A percentile compares a stretch with the other conserved stretches of the same genome.
Conservation (phyloP, 2,329 filamentous ascomycete species). For the Phaeosphaeria sp. region DNA sequence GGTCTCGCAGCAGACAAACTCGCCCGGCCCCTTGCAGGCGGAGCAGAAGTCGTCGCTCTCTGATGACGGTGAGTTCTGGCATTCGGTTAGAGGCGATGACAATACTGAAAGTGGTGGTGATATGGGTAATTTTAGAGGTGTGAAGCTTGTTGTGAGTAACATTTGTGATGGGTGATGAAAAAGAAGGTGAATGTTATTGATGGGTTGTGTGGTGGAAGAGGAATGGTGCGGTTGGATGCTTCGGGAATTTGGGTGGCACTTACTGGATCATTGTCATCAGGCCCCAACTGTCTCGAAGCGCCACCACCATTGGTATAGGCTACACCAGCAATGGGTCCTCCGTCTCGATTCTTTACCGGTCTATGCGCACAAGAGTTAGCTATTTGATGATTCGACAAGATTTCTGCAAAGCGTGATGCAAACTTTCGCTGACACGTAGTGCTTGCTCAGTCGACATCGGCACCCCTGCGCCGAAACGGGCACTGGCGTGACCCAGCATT, state of each 20-base stretch:
- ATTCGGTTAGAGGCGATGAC: slow-evolving; percentile 50
- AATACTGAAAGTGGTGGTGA: slow-evolving; percentile 45
- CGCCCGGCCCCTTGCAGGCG: slow-evolving; percentile 81
- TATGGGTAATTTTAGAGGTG: slow-evolving; percentile 41
- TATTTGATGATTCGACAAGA: slow-evolving; percentile 32
- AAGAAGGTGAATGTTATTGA: slow-evolving; percentile 36
- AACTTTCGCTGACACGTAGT: slow-evolving; percentile 43
- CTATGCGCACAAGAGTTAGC: slow-evolving; percentile 56
- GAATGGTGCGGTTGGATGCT: slow-evolving; percentile 51
- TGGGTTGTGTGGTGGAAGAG: slow-evolving; percentile 46
- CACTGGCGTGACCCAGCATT: slow-evolving; percentile 28
- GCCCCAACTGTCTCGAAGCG: slow-evolving; percentile 68
- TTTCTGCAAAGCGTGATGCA: slow-evolving; percentile 23
- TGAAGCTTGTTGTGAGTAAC: slow-evolving; percentile 37
- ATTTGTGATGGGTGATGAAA: slow-evolving; percentile 41
- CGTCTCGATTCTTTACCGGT: slow-evolving; percentile 77
- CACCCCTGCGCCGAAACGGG: slow-evolving; percentile 34
- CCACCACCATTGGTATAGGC: slow-evolving; percentile 60
- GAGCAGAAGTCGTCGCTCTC: slow-evolving; percentile 91
- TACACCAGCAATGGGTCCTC: slow-evolving; percentile 69
- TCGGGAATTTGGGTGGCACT: slow-evolving; percentile 53
- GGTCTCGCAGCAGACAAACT: slow-evolving; percentile 91
- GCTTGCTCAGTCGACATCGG: slow-evolving; percentile 40
- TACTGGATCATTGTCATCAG: slow-evolving; percentile 64
- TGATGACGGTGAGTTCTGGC: slow-evolving; percentile 47